Conservation (phyloP, 768 basidiomycete genomes). For the Cystofilobasidium ferigula region DNA sequence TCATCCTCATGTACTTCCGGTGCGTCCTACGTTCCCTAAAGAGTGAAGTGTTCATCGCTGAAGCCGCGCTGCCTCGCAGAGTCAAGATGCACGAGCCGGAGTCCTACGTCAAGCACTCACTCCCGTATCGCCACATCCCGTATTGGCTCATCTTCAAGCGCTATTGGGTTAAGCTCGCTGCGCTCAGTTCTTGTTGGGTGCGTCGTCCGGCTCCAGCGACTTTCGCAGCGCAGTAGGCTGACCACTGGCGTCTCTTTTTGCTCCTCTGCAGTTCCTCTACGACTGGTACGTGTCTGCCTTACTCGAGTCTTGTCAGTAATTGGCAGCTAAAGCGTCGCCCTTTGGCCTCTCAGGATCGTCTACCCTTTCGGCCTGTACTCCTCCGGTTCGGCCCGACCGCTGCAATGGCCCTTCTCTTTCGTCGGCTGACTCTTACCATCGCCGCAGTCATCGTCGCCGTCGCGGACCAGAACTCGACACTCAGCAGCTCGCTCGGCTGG, state of each 20-base stretch:
- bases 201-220: too few species aligned
- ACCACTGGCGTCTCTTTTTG: too few species aligned
- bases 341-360: too few species aligned
- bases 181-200: conserved; percentile 53
- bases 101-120: conserved; percentile 45
- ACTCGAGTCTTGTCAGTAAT: too few species aligned
- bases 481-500: conserved; percentile 17
- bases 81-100: conserved; percentile 40
- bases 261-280: too few species aligned
- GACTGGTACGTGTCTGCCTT: too few species aligned
- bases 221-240: too few species aligned
- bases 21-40: conserved; percentile 59
- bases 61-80: too few species aligned
- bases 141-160: conserved; percentile 64
- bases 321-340: too few species aligned
- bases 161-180: conserved; percentile 65
- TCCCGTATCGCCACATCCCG: conserved; percentile 63
- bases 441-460: conserved; percentile 52
- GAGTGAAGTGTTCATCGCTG: too few species aligned
- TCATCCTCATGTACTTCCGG: conserved; percentile 79
- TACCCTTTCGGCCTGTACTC: conserved; percentile 20
- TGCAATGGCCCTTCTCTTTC: conserved; percentile 18
- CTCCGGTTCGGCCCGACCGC: conserved; percentile 25
- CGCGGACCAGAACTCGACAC: conserved; percentile 6
- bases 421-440: conserved; percentile 73